phyloP scores from a whole-genome alignment of 164 flowering plant species.

The Umbellularia californica region DNA sequence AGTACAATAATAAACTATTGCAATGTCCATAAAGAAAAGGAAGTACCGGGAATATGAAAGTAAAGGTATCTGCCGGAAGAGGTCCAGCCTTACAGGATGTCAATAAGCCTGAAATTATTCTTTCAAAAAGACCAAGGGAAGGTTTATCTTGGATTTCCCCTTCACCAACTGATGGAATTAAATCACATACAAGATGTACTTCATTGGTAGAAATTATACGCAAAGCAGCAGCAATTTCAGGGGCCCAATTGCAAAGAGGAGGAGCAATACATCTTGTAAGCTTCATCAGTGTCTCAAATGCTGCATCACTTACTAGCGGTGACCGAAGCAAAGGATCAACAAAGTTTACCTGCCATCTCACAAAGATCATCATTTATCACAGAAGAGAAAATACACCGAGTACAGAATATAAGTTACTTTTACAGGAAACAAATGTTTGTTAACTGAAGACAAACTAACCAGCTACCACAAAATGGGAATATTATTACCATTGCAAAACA shows the following conservation, averaged over 20 bases:
- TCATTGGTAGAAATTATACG: slow-evolving; percentile 65
- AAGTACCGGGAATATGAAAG: slow-evolving; percentile 84
- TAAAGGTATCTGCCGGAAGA: slow-evolving; percentile 91
- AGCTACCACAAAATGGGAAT: neutral
- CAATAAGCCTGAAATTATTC: slow-evolving; percentile 56
- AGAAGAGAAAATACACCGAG: neutral
- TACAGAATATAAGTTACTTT: neutral
- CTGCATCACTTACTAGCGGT: slow-evolving; percentile 74
- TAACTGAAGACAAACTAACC: neutral
- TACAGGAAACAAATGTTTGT: too few relatives aligned
- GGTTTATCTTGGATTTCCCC: slow-evolving; percentile 38
- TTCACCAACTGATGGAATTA: slow-evolving; percentile 46
- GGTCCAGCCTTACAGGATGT: slow-evolving; percentile 84
- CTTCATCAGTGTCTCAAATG: slow-evolving; percentile 84
- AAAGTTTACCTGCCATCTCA: slow-evolving; percentile 56
- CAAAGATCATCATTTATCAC: neutral
- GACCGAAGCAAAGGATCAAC: slow-evolving; percentile 78
- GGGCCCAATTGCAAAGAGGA: slow-evolving; percentile 89
- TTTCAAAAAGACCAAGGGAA: slow-evolving; percentile 66
- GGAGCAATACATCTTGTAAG: slow-evolving; percentile 74
- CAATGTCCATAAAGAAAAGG: neutral
- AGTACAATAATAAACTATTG: neutral
- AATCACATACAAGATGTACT: slow-evolving; percentile 36
- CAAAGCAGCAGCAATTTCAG: slow-evolving; percentile 91
- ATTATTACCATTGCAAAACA: neutral